These are phyloP conservation scores for Rugonectria rugulosa DNA, from an alignment of 2,329 filamentous ascomycete genomes.

Conservation along the genomic window DNA sequence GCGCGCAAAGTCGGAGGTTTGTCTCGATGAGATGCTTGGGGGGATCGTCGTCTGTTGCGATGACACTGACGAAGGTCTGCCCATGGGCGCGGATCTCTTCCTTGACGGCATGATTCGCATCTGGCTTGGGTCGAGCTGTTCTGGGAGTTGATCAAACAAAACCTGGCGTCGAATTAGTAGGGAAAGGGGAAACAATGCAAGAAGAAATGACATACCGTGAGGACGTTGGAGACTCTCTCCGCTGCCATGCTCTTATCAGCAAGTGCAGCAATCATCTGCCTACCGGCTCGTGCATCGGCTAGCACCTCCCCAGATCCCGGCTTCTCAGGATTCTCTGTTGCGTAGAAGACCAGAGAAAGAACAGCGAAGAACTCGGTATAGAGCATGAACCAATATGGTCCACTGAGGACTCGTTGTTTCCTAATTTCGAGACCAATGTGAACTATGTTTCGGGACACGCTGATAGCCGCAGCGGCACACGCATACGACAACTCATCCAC, in stretches of 20 bases:
- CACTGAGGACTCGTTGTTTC: conserved; percentile 76
- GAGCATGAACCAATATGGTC: conserved; percentile 87
- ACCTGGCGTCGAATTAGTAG: conserved; percentile 61
- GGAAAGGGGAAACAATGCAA: conserved; percentile 27
- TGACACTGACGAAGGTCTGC: conserved; percentile 42
- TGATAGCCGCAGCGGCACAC: conserved; percentile 69
- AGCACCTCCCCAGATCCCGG: conserved; percentile 79
- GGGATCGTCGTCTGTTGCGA: conserved; percentile 41
- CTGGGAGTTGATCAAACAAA: conserved; percentile 85
- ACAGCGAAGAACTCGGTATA: conserved; percentile 86
- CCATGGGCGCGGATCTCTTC: conserved; percentile 62
- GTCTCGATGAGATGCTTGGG: conserved; percentile 43
- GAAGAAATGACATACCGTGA: conserved; percentile 66
- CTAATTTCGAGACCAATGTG: conserved; percentile 83
- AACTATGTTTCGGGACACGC: conserved; percentile 75
- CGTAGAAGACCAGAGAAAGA: conserved; percentile 80
- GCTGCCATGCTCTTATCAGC: conserved; percentile 88
- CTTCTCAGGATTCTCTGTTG: conserved; percentile 80
- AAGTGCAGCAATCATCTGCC: conserved; percentile 80
- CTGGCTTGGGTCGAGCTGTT: conserved; percentile 66
- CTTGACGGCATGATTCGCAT: conserved; percentile 53
- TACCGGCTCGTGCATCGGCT: conserved; percentile 84
- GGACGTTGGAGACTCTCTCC: conserved; percentile 79
- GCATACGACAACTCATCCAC: conserved; percentile 82
- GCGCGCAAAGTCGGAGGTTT: conserved; percentile 45